phyloP scores from a whole-genome alignment of 495 filamentous ascomycete genomes.

The Parathielavia appendiculata region DNA sequence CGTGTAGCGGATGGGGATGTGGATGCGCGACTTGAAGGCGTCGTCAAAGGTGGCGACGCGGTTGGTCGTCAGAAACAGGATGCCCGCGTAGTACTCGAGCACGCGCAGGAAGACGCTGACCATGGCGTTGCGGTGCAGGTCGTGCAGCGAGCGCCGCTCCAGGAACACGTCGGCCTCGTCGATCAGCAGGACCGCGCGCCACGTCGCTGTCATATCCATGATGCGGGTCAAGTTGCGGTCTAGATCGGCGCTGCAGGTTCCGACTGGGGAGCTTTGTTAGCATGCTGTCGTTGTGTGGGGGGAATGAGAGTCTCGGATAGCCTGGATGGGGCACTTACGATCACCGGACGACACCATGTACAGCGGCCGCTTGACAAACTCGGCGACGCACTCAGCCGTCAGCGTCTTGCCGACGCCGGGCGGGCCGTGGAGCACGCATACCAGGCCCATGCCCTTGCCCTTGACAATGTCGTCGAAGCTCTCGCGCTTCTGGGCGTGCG shows the following conservation, averaged over 20 bases:
- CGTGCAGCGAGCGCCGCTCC: constrained; percentile 37
- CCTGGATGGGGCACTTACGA: constrained; percentile 15
- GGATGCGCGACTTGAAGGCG: constrained; percentile 42
- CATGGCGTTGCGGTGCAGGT: constrained; percentile 46
- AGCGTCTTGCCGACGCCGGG: constrained; percentile 40
- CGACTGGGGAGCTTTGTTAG: constrained; percentile 18
- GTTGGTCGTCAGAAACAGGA: constrained; percentile 48
- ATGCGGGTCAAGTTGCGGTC: constrained; percentile 41
- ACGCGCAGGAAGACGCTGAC: constrained; percentile 42
- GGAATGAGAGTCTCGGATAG: background rate
- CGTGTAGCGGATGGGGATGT: constrained; percentile 40
- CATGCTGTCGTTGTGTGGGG: background rate
- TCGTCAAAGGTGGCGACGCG: constrained; percentile 40
- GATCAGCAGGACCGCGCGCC: constrained; percentile 49
- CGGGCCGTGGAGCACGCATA: constrained; percentile 41
- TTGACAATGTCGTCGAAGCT: constrained; percentile 37
- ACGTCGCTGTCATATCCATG: constrained; percentile 44
- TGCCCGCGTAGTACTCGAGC: constrained; percentile 46
- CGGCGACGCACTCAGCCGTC: constrained; percentile 46
- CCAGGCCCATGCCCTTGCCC: constrained; percentile 34
- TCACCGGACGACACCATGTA: constrained; percentile 52
- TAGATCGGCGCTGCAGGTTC: constrained; percentile 32
- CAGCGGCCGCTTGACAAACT: constrained; percentile 48
- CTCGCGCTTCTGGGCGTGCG: constrained; percentile 30
- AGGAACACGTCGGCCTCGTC: constrained; percentile 50